phyloP scores from a whole-genome alignment of 371 early-diverging fungal species.

The Lichtheimia ornata region DNA sequence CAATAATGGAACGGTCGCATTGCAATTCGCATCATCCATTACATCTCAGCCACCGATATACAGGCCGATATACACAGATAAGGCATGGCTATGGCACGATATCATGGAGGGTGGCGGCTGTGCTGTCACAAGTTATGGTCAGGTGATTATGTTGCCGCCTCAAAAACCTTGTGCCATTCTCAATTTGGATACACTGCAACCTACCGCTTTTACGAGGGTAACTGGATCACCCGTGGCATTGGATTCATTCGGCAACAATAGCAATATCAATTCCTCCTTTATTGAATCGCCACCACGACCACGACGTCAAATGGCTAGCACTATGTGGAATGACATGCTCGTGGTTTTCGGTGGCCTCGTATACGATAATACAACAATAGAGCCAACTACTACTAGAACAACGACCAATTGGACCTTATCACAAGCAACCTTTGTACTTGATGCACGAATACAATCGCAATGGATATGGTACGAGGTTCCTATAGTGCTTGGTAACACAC shows the following conservation, averaged over 20 bases:
- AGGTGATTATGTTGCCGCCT: slow-evolving; percentile 12
- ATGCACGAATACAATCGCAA: slow-evolving; percentile 3
- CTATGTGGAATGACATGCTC: slow-evolving; percentile 17
- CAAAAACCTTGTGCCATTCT: background rate
- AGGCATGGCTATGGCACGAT: background rate
- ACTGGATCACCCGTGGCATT: background rate
- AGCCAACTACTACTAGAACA: background rate
- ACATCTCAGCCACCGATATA: background rate
- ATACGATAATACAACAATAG: background rate
- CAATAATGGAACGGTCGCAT: background rate
- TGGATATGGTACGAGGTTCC: slow-evolving; percentile 14
- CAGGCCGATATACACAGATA: too few relatives aligned
- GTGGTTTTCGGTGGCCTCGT: slow-evolving; percentile 8
- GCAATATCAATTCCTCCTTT: background rate
- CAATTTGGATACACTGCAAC: slow-evolving; percentile 7
- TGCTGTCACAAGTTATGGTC: slow-evolving; percentile 23
- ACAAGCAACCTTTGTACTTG: slow-evolving; percentile 11
- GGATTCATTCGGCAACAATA: background rate
- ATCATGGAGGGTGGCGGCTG: slow-evolving; percentile 14
- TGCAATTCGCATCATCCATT: slow-evolving; percentile 2
- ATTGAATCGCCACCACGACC: background rate
- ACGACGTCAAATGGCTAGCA: slow-evolving; percentile 5
- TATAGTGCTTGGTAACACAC: background rate
- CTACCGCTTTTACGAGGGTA: background rate
- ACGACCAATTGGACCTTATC: background rate